Evolutionary conservation across 495 filamentous ascomycete species (phyloP).

Genomic region (Chaetomium fimeti): DNA sequence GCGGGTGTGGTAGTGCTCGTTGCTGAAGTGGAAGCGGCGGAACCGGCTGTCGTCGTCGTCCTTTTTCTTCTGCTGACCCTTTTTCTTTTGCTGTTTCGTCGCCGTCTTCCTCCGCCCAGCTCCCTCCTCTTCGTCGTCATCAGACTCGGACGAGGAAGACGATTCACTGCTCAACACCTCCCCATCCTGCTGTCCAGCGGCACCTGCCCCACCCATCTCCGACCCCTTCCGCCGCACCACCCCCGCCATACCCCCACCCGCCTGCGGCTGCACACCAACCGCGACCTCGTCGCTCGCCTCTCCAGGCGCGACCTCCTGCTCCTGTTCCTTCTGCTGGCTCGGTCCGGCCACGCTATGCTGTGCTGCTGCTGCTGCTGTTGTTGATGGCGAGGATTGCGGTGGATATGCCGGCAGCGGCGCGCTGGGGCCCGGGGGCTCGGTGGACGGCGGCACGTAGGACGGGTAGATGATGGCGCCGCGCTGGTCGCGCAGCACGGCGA

Average conservation of each 20-base stretch:
- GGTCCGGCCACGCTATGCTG: background rate
- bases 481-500: slow-evolving; percentile 30
- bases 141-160: slow-evolving; percentile 22
- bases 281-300: background rate
- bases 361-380: background rate
- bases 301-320: background rate
- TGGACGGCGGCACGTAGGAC: slow-evolving; percentile 39
- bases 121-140: slow-evolving; percentile 27
- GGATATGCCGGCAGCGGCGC: too few species aligned
- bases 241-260: slow-evolving; percentile 12
- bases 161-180: background rate
- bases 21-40: slow-evolving; percentile 55
- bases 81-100: slow-evolving; percentile 12
- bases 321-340: background rate
- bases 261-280: slow-evolving; percentile 8
- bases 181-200: background rate
- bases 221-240: slow-evolving; percentile 35
- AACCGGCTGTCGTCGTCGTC: slow-evolving; percentile 33
- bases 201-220: slow-evolving; percentile 25
- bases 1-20: slow-evolving; percentile 61
- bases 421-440: slow-evolving; percentile 28
- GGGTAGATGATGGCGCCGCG: slow-evolving; percentile 41
- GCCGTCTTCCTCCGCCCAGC: slow-evolving; percentile 1
- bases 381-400: too few species aligned
- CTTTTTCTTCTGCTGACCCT: slow-evolving; percentile 18